Evolutionary conservation across 1,284 basidiomycete genomes (phyloP), one percentile per base, ranked within the genome.

Genomic region (Gomphus sp.): DNA sequence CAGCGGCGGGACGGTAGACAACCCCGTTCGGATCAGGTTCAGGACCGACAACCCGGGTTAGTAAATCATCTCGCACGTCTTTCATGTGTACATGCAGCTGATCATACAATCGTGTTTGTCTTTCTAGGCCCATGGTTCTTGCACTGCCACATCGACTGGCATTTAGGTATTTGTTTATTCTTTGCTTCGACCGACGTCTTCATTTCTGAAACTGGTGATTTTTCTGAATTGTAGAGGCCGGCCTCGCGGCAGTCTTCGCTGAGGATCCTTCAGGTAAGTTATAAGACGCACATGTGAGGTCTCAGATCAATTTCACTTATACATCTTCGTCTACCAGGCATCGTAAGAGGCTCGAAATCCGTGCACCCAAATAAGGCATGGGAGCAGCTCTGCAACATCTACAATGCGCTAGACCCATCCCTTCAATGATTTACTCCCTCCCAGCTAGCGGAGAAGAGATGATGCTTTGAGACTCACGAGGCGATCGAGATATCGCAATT

Each of bases 141-240:
- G 9, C 58, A 55, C 34, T 59, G 58, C 33, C 52, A 59, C 31
- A 50, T 55, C 28, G 52, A 59, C n/a, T 59, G 58, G 58, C 52
- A 59, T 48, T 49, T 55, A 28, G 58, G 58, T 59, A 48, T 2
- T 4, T 28, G 3, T 28, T 28, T 3, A 28, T 28, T 4, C 4
- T 28, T 3, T 28, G 3, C 28, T 28, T 28, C 28, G 28, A 28
- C 28, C 12, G n/a, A 16, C 33, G 18, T 22, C 9, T 54, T 7
- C 3, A 25, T 53, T 45, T 4, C 9, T 16, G 4, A 12, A 47
- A 18, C 33, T 58, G 4, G 10, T 16, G 16, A 8, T 43, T n/a
- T n/a, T 43, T n/a, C 8, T n/a, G n/a, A n/a, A 3, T n/a, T 47
- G 39, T 36, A 55, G 52, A 55, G 22, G 52, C 52, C 4, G 58